Evolutionary conservation across 768 basidiomycete genomes (phyloP).

Genomic region (Lentinula raphanica): DNA sequence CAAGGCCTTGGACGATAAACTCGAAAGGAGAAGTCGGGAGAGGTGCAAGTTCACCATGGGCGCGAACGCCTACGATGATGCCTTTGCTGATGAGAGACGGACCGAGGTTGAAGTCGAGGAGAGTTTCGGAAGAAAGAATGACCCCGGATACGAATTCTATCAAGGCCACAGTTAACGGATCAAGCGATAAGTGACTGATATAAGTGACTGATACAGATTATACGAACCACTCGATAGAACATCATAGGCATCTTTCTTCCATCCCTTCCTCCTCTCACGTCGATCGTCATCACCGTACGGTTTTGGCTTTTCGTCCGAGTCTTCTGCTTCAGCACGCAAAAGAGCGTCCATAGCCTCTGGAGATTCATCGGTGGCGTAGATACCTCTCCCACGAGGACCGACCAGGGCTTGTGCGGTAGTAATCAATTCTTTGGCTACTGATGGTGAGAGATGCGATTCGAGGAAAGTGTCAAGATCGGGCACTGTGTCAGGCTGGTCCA

Average conservation of each 20-base stretch:
- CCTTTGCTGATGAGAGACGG: conserved; percentile 36
- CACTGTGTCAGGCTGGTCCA: conserved; percentile 6
- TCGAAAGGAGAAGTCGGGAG: conserved; percentile 40
- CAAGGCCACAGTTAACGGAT: background rate
- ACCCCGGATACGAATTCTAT: conserved; percentile 47
- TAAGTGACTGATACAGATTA: background rate
- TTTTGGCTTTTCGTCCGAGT: conserved; percentile 17
- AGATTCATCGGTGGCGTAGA: conserved; percentile 51
- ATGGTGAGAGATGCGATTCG: conserved; percentile 34
- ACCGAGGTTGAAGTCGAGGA: conserved; percentile 45
- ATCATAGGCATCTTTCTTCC: conserved; percentile 40
- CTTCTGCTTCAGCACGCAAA: conserved; percentile 27
- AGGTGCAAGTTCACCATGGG: conserved; percentile 43
- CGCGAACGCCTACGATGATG: conserved; percentile 46
- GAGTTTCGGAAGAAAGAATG: conserved; percentile 44
- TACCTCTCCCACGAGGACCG: conserved; percentile 42
- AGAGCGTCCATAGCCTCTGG: conserved; percentile 37
- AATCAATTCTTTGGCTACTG: conserved; percentile 38
- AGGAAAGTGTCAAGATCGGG: conserved; percentile 25
- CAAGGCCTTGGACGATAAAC: conserved; percentile 46
- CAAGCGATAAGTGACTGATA: background rate
- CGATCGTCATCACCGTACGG: conserved; percentile 30
- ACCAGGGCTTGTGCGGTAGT: conserved; percentile 40
- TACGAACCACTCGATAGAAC: conserved; percentile 34
- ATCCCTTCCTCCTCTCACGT: conserved; percentile 33